Conservation (phyloP, 352 stramenopile genomes). For the Phytophthora litchii region DNA sequence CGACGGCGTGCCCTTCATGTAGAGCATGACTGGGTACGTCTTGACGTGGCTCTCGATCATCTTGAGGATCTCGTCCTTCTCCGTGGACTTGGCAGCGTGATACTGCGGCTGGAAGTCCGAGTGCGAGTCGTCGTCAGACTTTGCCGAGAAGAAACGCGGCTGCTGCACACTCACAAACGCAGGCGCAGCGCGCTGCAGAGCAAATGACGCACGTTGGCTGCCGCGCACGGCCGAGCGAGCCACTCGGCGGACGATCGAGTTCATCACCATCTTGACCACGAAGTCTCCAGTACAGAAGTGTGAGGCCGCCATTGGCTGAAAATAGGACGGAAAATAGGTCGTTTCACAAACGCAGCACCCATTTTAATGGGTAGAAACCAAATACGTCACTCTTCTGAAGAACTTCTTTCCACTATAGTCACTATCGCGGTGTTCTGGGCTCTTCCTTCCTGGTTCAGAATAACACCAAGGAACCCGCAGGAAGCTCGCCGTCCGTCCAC, state of each 20-base stretch:
- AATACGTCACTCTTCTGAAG: constrained; percentile 21
- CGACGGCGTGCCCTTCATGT: constrained; percentile 99
- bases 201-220: constrained; percentile 21
- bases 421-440: constrained; percentile 7
- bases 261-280: constrained; percentile 35
- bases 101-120: constrained; percentile 91
- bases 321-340: neutral
- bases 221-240: constrained; percentile 34
- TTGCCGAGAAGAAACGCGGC: constrained; percentile 46
- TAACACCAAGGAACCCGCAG: neutral
- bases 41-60: constrained; percentile 92
- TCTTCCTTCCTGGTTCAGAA: constrained; percentile 21
- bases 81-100: constrained; percentile 81
- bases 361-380: too few relatives aligned
- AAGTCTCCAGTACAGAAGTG: constrained; percentile 6
- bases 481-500: constrained; percentile 3
- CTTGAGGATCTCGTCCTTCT: constrained; percentile 90
- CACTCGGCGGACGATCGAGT: constrained; percentile 42
- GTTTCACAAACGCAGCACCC: too few relatives aligned
- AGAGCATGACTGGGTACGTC: constrained; percentile 97
- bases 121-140: constrained; percentile 70
- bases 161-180: constrained; percentile 3
- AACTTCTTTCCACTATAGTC: constrained; percentile 3
- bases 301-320: neutral
- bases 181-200: constrained; percentile 2